Evolutionary conservation across 257 asterid genomes (phyloP).

Genomic region (Solanum bulbocastanum): DNA sequence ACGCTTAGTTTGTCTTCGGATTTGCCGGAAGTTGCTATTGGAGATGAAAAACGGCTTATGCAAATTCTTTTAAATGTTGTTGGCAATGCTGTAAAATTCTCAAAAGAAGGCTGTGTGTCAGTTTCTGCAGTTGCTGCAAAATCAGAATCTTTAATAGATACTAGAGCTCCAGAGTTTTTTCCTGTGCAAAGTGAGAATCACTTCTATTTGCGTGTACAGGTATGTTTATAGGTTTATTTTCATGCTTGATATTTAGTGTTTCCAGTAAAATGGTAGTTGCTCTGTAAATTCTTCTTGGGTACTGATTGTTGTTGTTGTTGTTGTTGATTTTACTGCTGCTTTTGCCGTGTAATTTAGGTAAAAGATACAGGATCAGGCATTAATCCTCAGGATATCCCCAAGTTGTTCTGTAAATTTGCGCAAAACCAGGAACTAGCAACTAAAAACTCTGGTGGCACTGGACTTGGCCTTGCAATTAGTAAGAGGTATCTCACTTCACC

Average conservation of each 20-base stretch:
- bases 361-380: constrained; percentile 93
- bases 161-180: constrained; percentile 67
- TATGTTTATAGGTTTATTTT: constrained; percentile 12
- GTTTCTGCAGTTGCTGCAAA: constrained; percentile 73
- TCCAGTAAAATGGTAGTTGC: neutral
- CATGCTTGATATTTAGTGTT: neutral
- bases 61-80: constrained; percentile 75
- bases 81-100: constrained; percentile 95
- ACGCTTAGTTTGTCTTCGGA: constrained; percentile 67
- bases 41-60: constrained; percentile 92
- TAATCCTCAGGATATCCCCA: constrained; percentile 80
- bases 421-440: constrained; percentile 62
- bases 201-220: constrained; percentile 89
- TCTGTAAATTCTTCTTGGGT: neutral
- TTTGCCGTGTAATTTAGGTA: constrained; percentile 37
- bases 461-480: constrained; percentile 95
- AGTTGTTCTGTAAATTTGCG: constrained; percentile 76
- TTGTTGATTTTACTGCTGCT: neutral
- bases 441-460: constrained; percentile 74
- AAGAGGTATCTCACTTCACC: constrained; percentile 46
- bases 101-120: constrained; percentile 80
- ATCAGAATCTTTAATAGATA: constrained; percentile 66
- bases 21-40: constrained; percentile 65
- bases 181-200: constrained; percentile 67
- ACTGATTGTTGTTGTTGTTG: neutral